phyloP scores from a whole-genome alignment of 1,139 yeast genomes.

The Blastobotrys elegans region DNA sequence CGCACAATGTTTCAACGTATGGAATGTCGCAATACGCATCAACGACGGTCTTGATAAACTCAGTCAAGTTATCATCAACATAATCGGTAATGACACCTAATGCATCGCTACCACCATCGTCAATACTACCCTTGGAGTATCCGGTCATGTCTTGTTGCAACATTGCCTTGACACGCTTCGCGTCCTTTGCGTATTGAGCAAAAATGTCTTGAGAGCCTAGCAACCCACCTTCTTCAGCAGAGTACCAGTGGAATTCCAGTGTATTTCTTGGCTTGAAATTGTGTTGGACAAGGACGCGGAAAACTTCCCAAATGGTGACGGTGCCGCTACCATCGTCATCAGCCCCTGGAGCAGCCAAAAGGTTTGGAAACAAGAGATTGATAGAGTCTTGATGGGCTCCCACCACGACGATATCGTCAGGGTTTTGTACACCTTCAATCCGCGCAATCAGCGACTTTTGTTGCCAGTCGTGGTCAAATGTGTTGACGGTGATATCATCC shows the following conservation, averaged over 20 bases:
- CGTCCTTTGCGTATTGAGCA: constrained; percentile 44
- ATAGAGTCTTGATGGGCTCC: constrained; percentile 92
- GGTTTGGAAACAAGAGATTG: constrained; percentile 65
- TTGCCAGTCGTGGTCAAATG: constrained; percentile 50
- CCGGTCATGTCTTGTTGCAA: constrained; percentile 98
- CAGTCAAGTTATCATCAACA: constrained; percentile 54
- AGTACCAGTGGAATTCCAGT: constrained; percentile 86
- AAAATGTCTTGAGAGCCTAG: constrained; percentile 83
- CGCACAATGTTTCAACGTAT: constrained; percentile 71
- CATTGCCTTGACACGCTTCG: constrained; percentile 66
- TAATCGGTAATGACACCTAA: constrained; percentile 79
- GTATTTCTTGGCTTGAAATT: constrained; percentile 63
- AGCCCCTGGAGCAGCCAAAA: constrained; percentile 85
- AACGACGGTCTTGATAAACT: constrained; percentile 58
- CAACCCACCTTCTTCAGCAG: constrained; percentile 93
- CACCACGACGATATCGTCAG: constrained; percentile 53
- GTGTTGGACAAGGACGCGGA: constrained; percentile 50
- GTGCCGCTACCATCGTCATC: constrained; percentile 95
- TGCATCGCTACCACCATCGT: constrained; percentile 58
- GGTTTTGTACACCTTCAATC: constrained; percentile 38
- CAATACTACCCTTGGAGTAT: constrained; percentile 52
- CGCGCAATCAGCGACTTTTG: constrained; percentile 54
- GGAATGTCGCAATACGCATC: constrained; percentile 60
- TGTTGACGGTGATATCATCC: constrained; percentile 34
- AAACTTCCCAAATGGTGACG: constrained; percentile 68